Conservation (phyloP, 306 rosid genomes). For the Casuarina glauca region DNA sequence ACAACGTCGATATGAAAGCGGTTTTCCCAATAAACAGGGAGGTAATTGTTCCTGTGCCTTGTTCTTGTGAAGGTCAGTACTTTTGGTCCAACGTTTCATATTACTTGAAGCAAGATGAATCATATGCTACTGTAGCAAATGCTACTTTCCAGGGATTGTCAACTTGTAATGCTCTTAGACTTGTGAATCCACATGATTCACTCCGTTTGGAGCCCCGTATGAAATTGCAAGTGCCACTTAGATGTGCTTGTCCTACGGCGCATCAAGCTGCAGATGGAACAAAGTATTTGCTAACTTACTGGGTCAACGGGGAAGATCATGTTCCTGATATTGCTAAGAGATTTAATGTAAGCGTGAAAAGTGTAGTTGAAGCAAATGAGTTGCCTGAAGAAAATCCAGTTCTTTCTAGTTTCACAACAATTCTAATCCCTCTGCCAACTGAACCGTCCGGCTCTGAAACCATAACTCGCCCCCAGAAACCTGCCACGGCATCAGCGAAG, state of each 20-base stretch:
- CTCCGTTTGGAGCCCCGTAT: constrained; percentile 30
- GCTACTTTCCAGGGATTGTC: constrained; percentile 52
- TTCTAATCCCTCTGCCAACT: constrained; percentile 57
- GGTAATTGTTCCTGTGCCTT: constrained; percentile 59
- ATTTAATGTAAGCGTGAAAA: constrained; percentile 40
- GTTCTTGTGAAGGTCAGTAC: constrained; percentile 46
- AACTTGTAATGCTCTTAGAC: constrained; percentile 56
- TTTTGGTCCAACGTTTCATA: constrained; percentile 47
- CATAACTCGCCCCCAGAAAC: constrained; percentile 20
- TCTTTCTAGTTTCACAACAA: constrained; percentile 45
- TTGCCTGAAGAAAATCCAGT: constrained; percentile 27
- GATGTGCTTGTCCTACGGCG: constrained; percentile 69
- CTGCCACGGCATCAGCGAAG: constrained; percentile 11
- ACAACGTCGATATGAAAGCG: constrained; percentile 24
- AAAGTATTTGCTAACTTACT: constrained; percentile 49
- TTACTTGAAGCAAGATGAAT: neutral
- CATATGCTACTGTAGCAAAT: constrained; percentile 40
- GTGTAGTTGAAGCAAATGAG: constrained; percentile 50
- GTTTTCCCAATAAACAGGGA: constrained; percentile 40
- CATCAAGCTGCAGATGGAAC: constrained; percentile 44
- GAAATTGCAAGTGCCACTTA: constrained; percentile 56
- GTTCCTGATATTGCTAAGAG: constrained; percentile 33
- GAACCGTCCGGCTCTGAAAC: constrained; percentile 46
- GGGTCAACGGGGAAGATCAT: constrained; percentile 42
- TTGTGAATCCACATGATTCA: constrained; percentile 37